Evolutionary conservation across 2,329 filamentous ascomycete species (phyloP), one percentile per base, ranked within the genome.

Genomic region (Alternaria burnsii): DNA sequence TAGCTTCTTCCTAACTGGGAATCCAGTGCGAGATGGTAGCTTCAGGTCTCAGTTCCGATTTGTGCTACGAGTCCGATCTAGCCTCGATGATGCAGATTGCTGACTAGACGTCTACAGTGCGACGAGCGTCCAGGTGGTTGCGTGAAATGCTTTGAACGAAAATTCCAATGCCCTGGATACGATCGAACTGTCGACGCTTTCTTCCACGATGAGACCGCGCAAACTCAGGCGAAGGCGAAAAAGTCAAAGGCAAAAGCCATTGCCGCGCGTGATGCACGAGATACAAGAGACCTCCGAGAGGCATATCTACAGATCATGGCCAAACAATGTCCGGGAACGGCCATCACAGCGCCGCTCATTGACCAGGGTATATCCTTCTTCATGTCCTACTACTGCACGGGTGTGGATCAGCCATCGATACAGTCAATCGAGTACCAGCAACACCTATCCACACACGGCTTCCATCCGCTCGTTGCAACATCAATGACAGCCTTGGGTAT

Each of bases 401-500:
- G 73, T 1, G 9, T 76, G 3, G 73, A 77, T 22, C 66, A 73
- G 48, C 75, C 75, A 3, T 67, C 73, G 1, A 44, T 73, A 5
- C 58, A 69, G 14, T 75, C 72, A 0, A 42, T 65, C 1, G 59
- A 53, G 0, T 74, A 74, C 44, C 60, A 68, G 52, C 55, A 62
- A 7, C 64, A 77, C 54, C 53, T 77, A 0, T 67, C 68, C 24
- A 76, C 75, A 2, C 56, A 69, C 34, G 74, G 74, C 3, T 76
- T 77, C 38, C 73, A 76, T 51, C 75, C 75, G 1, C 59, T 76
- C 5, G 63, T 76, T 14, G 70, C 73, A 6, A 74, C 71, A 4
- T 61, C 69, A 4, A 78, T 78, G 75, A 76, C 75, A 7, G 76
- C 76, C 10, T 59, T 78, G 8, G 76, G 76, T 7, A 62, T 78